These are phyloP conservation scores for Pascua sp. DNA, from an alignment of 1,284 basidiomycete species.

Conservation along the genomic window DNA sequence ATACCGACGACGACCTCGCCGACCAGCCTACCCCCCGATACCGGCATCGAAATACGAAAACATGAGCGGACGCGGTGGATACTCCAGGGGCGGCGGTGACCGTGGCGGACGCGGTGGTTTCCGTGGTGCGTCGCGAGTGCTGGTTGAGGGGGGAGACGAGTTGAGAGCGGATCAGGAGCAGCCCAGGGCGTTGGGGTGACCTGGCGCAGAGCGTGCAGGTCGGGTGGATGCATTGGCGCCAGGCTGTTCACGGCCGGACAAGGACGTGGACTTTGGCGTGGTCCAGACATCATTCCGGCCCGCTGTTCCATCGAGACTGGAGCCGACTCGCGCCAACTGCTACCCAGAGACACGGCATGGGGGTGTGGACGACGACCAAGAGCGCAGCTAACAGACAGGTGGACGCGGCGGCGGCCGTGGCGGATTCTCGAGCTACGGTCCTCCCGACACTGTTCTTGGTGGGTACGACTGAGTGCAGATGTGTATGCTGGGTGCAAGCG, in stretches of 20 bases:
- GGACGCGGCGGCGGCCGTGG: constrained; percentile 40
- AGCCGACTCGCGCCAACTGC: background rate
- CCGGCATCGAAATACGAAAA: constrained; percentile 3
- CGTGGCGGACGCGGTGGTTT: constrained; percentile 40
- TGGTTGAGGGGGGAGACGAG: constrained; percentile 7
- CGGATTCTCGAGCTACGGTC: constrained; percentile 68
- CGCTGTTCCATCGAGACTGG: background rate
- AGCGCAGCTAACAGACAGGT: too few species aligned
- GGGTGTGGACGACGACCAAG: too few species aligned
- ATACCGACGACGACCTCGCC: constrained; percentile 3
- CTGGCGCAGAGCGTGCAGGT: too few species aligned
- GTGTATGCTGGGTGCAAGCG: background rate
- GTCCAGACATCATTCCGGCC: too few species aligned
- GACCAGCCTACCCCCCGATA: background rate
- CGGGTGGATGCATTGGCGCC: too few species aligned
- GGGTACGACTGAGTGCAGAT: constrained; percentile 25
- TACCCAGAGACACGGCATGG: constrained; percentile 1
- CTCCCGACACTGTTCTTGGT: constrained; percentile 81
- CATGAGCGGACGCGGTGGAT: constrained; percentile 51
- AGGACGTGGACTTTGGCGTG: too few species aligned
- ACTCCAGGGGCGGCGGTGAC: constrained; percentile 42
- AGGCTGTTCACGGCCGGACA: too few species aligned
- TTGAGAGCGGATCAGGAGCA: constrained; percentile 25
- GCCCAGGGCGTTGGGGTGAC: too few species aligned
- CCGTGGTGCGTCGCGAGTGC: constrained; percentile 39